phyloP scores from a whole-genome alignment of 2,329 filamentous ascomycete genomes.

The Penicillium sp. region DNA sequence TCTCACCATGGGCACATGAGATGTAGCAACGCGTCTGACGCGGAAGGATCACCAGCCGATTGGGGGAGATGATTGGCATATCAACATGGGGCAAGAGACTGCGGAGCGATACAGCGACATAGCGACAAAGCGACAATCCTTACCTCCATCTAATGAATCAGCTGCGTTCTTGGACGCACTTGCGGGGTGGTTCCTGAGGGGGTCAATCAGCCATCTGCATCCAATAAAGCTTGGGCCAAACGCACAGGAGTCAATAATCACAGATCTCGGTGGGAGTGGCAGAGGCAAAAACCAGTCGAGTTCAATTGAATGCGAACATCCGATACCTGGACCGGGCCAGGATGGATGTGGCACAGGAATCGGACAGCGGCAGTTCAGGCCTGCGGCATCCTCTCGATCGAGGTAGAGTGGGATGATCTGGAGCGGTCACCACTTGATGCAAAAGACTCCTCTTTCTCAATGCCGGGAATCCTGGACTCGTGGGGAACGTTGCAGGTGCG shows the following conservation, averaged over 20 bases:
- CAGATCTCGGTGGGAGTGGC: background rate
- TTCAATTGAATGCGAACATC: conserved; percentile 12
- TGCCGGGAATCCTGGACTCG: background rate
- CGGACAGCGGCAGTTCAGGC: conserved; percentile 10
- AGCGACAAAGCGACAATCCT: background rate
- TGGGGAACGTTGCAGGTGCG: background rate
- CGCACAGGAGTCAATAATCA: conserved; percentile 5
- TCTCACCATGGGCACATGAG: conserved; percentile 16
- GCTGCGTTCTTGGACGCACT: background rate
- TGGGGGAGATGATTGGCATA: too few species aligned
- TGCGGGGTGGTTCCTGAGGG: background rate
- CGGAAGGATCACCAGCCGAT: conserved; percentile 1
- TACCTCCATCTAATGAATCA: background rate
- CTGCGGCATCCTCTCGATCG: conserved; percentile 6
- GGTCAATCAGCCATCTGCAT: background rate
- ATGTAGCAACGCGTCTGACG: conserved; percentile 6
- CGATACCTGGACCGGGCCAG: conserved; percentile 10
- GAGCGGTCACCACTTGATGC: too few species aligned
- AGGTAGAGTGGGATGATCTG: background rate
- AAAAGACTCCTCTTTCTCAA: background rate
- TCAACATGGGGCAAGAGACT: background rate
- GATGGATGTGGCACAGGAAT: conserved; percentile 10
- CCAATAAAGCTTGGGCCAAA: background rate
- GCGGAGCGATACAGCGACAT: background rate
- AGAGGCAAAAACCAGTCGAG: conserved; percentile 2